Base-by-base conservation (phyloP, 805 yeast genomes). In the Wickerhamiella bombiphila region DNA sequence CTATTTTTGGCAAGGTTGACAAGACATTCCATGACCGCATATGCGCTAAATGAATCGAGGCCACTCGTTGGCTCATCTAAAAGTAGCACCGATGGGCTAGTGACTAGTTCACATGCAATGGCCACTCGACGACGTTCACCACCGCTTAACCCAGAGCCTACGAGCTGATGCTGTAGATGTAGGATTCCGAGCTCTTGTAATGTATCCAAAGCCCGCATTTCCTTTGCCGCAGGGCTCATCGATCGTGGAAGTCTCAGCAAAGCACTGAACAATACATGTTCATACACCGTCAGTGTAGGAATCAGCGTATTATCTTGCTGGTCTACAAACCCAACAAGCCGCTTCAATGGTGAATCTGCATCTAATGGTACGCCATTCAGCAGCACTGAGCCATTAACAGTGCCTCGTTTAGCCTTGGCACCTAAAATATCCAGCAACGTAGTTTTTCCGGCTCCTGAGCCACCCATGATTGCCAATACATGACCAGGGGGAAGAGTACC, bases 361-460 rank as follows among this genome's bases (percentile, higher is more conserved):
- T 39, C 30, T 5, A 46, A 25, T 3, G 35, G 38, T 45, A 37
- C 44, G 37, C 97, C 97, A 56, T 91, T 91, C 17, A 85, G 71
- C 47, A 66, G 71, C 9, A 88, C 70, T 2, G 61, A 53, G n/a
- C 95, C 96, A 1, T 63, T 48, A 7, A 73, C 67, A 1, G 46
- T 44, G 2, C 98, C 98, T 24, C 75, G 68, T 53, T 88, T 91
- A 53, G 75, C 71, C 54, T 88, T 91, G 34, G 77, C 80, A 0
- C 97, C 97, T 39, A 91, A 62, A 42, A 91, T 85, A 53, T 91
- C 98, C 36, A 91, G 62, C 31, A 91, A 60, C 0, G 98, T 88
- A 1, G 98, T 88, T 55, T 91, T 91, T 37, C 98, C 98, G 11
- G 98, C 97, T 35, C 98, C 98, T 0, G 96, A 86, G 1, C 96